Base-by-base conservation (phyloP, 2,329 filamentous ascomycete species). In the Colletotrichum theobromicola region DNA sequence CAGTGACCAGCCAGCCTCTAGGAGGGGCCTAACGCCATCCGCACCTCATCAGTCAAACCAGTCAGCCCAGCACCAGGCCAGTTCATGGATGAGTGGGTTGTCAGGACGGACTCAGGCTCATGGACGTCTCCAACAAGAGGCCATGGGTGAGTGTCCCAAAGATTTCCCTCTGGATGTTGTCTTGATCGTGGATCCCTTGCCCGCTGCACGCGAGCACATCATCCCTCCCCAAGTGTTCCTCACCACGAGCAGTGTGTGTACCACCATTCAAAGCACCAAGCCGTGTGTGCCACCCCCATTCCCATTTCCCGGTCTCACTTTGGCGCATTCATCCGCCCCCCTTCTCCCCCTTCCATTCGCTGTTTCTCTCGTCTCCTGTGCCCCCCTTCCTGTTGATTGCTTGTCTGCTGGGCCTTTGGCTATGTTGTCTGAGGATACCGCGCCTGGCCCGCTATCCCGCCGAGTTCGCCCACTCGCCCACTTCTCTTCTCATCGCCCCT, bases 181-280 rank as follows among this genome's bases (percentile, higher is more conserved):
- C 68, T 69, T 72, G 42, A 50, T 50, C 42, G 42, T 67, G 72
- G 70, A 70, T 74, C 73, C 70, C 69, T 64, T 75, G 72, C 62
- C 28, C 15, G 46, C 42, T 50, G 70, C 73, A 75, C 70, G 73
- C 70, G 73, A 75, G 70, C 73, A 75, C 70, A 73, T 72, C 69
- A 75, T 66, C 50, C 66, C 53, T 60, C 28, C 21, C 63, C 60
- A 26, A 61, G 32, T 42, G 32, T 62, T 62, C 34, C 63, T 50
- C 63, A 55, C 32, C 60, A 62, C 26, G 60, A 37, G n/a, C 4
- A 21, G 32, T 13, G 34, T 57, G 53, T 35, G 21, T 42, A 42
- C 60, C 60, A 35, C n/a, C 42, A 50, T 50, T 50, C 42, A 50
- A 21, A 50, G 53, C 53, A 57, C 60, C 60, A 62, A 42, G 60